phyloP scores from a whole-genome alignment of 2,329 filamentous ascomycete species.

The Aspergillus sp. region DNA sequence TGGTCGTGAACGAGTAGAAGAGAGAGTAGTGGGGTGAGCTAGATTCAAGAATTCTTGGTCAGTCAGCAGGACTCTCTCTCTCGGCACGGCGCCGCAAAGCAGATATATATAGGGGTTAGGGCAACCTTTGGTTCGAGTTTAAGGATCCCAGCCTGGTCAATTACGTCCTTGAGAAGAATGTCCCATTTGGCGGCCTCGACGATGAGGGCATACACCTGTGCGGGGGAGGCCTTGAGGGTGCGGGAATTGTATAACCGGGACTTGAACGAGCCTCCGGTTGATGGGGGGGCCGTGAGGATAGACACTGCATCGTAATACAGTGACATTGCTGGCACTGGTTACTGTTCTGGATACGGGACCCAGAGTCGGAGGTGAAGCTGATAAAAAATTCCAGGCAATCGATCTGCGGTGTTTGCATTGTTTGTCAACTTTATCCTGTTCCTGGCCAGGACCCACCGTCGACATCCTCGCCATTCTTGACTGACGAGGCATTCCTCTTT shows the following conservation, averaged over 20 bases:
- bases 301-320: slow-evolving; percentile 90
- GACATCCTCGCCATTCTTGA: no score
- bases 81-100: neutral
- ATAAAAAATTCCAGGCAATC: slow-evolving; percentile 1
- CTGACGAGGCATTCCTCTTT: no score
- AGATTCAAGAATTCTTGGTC: slow-evolving; percentile 31
- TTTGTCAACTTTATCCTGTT: neutral
- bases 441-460: neutral
- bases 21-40: slow-evolving; percentile 79
- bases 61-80: slow-evolving; percentile 31
- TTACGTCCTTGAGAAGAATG: slow-evolving; percentile 77
- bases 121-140: slow-evolving; percentile 79
- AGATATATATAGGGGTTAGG: neutral
- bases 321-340: slow-evolving; percentile 63
- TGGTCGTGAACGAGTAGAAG: slow-evolving; percentile 85
- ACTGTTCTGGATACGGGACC: neutral
- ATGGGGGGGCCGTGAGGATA: slow-evolving; percentile 64
- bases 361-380: neutral
- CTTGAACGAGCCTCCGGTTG: slow-evolving; percentile 80
- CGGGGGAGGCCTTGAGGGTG: slow-evolving; percentile 74
- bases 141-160: slow-evolving; percentile 76
- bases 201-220: slow-evolving; percentile 83
- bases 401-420: slow-evolving; percentile 1
- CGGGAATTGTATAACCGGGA: slow-evolving; percentile 74
- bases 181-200: slow-evolving; percentile 92